Evolutionary conservation across 1,139 yeast species (phyloP), one percentile per base, ranked within the genome.

Genomic region (Hyphopichia wangnamkhiaoensis): DNA sequence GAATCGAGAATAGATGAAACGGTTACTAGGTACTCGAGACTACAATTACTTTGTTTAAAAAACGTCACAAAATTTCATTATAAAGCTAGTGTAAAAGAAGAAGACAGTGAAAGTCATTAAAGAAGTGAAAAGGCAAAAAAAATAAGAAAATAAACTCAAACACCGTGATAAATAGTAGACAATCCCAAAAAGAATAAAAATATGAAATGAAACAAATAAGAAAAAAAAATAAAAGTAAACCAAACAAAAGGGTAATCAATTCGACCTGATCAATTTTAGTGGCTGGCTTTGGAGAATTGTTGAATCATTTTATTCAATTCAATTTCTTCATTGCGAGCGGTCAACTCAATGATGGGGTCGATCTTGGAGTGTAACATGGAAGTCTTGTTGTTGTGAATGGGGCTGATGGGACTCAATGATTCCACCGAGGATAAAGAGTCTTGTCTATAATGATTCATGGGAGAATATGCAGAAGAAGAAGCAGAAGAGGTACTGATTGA

Each of bases 311-410:
- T 56, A 41, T 66, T 65, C 53, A 71, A 63, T 47, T 68, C 65
- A 37, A 56, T 53, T 47, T 71, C 74, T 53, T 71, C 76, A 35
- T 63, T 63, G 35, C 61, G 57, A 8, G 76, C 76, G 9, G 76
- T 58, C 44, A 66, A 50, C 48, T 71, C 76, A 36, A 71, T 67
- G 23, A 61, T 50, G 13, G 76, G 76, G 47, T 71, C 73, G 33
- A 69, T 60, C 29, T 47, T 41, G 25, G 30, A 9, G 9, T 17
- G 23, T 34, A 20, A 24, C 17, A 18, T 20, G 8, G 27, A 17
- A 18, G 23, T 15, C 5, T 18, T 19, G 21, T 19, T 36, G 10
- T 21, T 16, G 20, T 25, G 2, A n/a, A 18, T 12, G 17, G 29
- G 18, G 27, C n/a, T 35, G 17, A 23, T 28, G 2, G 36, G 34